Base-by-base conservation (phyloP, 805 yeast genomes). In the Candida ascalaphidarum region DNA sequence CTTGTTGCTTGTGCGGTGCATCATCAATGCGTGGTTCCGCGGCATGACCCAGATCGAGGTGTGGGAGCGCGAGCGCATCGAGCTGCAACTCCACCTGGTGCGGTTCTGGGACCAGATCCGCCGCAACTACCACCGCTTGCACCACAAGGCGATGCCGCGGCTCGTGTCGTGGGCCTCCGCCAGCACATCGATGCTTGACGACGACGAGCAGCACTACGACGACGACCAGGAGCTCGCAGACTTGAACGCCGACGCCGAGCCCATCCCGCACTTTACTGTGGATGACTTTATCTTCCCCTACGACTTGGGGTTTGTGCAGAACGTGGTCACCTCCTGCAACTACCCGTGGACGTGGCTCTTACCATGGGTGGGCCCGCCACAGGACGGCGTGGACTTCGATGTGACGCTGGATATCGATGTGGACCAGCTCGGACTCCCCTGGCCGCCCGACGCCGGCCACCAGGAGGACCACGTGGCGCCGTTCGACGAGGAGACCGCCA, bases 381-480 rank as follows among this genome's bases (percentile, higher is more conserved):
- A 76, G 1, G 56, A 68, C 38, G 96, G 96, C 0, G 44, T 69
- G 28, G 44, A 44, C 1, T 86, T 75, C 36, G 53, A 52, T 5
- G 75, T 68, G 25, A 40, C 46, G 34, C n/a, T n/a, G n/a, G 73
- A 73, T 37, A 83, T 77, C 24, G 67, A 60, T 27, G 71, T 62
- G 14, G 81, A 78, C 41, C 70, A 81, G 34, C 53, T 79, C 29
- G 69, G 73, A 1, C 56, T 80, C 22, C 92, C 95, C 2, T 89
- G 96, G 95, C 98, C 98, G 1, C 94, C 95, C 1, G 94, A 85
- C 55, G 86, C 84, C 5, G 77, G 77, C 1, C 61, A 67, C 40
- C 65, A 58, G 28, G 65, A 52, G 21, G 18, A 17, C 18, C 8
- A 8, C 18, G n/a, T n/a, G n/a, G n/a, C n/a, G n/a, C n/a, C n/a